A percentile compares a stretch with the other conserved stretches of the same genome.
Evolutionary conservation across 2,329 filamentous ascomycete genomes (phyloP).

Genomic region (Reticulascus tulasneorum): DNA sequence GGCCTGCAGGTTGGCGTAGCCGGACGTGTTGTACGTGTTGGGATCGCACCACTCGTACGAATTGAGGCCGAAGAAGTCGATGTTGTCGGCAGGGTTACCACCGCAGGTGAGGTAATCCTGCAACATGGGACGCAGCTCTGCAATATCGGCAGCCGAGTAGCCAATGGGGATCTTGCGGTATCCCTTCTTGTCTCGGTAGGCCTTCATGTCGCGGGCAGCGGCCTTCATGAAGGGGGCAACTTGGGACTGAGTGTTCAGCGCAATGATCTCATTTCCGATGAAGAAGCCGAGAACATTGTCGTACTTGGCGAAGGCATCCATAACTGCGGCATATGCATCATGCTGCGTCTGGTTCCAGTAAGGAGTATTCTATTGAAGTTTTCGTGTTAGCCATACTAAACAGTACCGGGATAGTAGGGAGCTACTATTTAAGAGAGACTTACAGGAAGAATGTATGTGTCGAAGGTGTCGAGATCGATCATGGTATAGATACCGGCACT

Average conservation of each 20-base stretch:
- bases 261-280: slow-evolving; percentile 84
- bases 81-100: slow-evolving; percentile 59
- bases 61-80: slow-evolving; percentile 85
- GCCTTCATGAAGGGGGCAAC: slow-evolving; percentile 83
- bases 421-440: too few species aligned
- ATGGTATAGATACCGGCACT: slow-evolving; percentile 80
- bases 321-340: slow-evolving; percentile 63
- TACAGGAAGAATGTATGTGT: slow-evolving; percentile 63
- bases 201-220: slow-evolving; percentile 76
- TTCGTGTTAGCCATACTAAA: neutral
- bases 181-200: slow-evolving; percentile 68
- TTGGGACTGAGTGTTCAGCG: slow-evolving; percentile 50
- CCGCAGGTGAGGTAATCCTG: slow-evolving; percentile 77
- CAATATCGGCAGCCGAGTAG: slow-evolving; percentile 84
- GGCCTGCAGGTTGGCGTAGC: slow-evolving; percentile 65
- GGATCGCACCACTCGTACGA: slow-evolving; percentile 77
- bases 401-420: neutral
- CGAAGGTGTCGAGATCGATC: slow-evolving; percentile 76
- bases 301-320: slow-evolving; percentile 74
- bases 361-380: slow-evolving; percentile 48
- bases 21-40: slow-evolving; percentile 55
- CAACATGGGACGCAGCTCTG: slow-evolving; percentile 58
- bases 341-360: slow-evolving; percentile 72
- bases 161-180: slow-evolving; percentile 82
- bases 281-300: slow-evolving; percentile 82